Conservation (phyloP, 2,329 filamentous ascomycete species). For the Karstenula rhodostoma region DNA sequence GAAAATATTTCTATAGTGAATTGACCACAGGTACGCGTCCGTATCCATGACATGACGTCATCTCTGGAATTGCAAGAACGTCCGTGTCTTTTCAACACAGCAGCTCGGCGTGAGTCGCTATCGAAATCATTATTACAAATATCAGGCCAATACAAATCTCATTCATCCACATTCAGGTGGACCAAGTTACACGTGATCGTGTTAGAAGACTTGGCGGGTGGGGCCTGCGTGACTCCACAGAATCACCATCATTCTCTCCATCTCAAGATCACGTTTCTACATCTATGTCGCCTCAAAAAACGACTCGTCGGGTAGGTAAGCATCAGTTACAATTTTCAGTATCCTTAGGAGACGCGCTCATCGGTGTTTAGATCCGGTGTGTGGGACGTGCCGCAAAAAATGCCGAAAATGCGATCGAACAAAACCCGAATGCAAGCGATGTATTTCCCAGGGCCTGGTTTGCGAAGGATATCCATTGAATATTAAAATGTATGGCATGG, state of each 20-base stretch:
- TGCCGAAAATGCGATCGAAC: slow-evolving; percentile 24
- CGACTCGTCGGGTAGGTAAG: slow-evolving; percentile 9
- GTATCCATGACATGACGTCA: background rate
- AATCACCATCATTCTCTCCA: background rate
- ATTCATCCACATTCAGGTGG: background rate
- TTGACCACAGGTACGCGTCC: background rate
- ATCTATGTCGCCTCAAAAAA: slow-evolving; percentile 4
- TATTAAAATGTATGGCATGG: slow-evolving; percentile 22
- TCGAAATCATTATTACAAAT: too few relatives aligned
- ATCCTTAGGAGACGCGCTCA: background rate
- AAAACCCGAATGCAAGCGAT: slow-evolving; percentile 22
- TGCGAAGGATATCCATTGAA: slow-evolving; percentile 25
- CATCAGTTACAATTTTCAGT: background rate
- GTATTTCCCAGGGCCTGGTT: slow-evolving; percentile 18
- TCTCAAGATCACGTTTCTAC: background rate
- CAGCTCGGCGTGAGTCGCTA: too few relatives aligned
- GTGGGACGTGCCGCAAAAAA: slow-evolving; percentile 25
- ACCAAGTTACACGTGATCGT: background rate
- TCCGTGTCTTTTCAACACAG: too few relatives aligned
- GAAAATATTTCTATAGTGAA: background rate
- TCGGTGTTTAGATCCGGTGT: slow-evolving; percentile 20
- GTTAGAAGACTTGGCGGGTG: background rate
- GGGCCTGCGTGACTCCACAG: background rate
- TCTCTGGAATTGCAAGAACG: background rate
- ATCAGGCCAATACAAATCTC: too few relatives aligned